Base-by-base conservation (phyloP, 148 eudicot species). In the Rheum nobile region DNA sequence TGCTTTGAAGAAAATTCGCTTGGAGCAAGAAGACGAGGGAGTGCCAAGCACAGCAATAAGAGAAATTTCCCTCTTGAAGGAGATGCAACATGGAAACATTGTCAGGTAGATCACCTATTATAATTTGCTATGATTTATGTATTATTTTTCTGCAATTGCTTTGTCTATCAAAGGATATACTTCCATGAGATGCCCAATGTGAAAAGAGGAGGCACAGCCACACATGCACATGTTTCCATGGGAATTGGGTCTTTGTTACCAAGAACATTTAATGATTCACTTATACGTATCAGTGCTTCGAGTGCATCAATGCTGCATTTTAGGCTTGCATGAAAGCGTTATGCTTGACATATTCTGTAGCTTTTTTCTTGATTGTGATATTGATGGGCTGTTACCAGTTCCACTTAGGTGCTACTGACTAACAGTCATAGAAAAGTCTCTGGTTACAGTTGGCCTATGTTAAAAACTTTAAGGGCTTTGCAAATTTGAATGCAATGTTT, bases 11-110 rank as follows among this genome's bases (percentile, higher is more conserved):
- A 94, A 94, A 80, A 94, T 94, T 57, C 83, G 97, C 10, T 72
- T 94, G 78, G 98, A 94, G 88, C 98, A 94, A 80, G 98, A 94
- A 80, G 98, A 94, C 73, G 98, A 94, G 85, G 97, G 98, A 69
- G 98, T 94, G 22, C 98, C 98, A 5, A 94, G 98, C 83, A 94
- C 97, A 0, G 98, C 98, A 17, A 94, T 94, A 39, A 88, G 98
- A 81, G 98, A 94, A 78, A 94, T 94, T 67, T 94, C 98, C 22
- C 90, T 94, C n/a, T 79, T 94, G 82, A 94, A 94, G 78, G 98
- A 94, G 84, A 94, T 94, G 98, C 89, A 91, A 71, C 98, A 94
- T 84, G 91, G 81, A 19, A 94, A 91, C 79, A 90, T 94, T 82
- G 98, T 94, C 59, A 89, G 93, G 98, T 91, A 80, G 38, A 65